phyloP scores from a whole-genome alignment of 108 stramenopile genomes.

The Pseudonitzschia multiseries region DNA sequence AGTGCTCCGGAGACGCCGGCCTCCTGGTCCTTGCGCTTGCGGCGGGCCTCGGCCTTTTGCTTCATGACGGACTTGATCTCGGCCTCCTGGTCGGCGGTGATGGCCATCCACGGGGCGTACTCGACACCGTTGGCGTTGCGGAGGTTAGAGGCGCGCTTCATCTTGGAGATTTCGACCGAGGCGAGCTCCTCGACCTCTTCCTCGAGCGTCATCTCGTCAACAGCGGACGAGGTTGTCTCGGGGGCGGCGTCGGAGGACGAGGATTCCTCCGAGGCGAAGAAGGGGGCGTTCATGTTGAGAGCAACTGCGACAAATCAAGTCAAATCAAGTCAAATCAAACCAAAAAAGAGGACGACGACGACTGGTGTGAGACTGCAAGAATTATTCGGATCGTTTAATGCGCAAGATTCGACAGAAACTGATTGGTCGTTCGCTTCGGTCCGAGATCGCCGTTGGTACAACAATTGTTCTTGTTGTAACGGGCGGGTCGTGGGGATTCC shows the following conservation, averaged over 20 bases:
- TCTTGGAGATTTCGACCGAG: conserved; percentile 63
- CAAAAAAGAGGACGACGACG: background rate
- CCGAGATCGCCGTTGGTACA: no score
- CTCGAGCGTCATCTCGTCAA: conserved; percentile 42
- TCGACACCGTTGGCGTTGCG: conserved; percentile 74
- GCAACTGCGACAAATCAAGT: no score
- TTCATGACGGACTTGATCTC: conserved; percentile 66
- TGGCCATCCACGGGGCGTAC: conserved; percentile 91
- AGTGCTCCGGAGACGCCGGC: conserved; percentile 61
- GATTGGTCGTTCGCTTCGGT: no score
- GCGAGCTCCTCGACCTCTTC: conserved; percentile 75
- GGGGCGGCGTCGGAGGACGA: conserved; percentile 3
- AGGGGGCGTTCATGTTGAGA: conserved; percentile 18
- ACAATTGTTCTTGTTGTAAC: no score
- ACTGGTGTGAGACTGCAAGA: no score
- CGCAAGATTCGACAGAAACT: background rate
- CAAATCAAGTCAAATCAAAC: background rate
- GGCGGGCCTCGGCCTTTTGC: conserved; percentile 72
- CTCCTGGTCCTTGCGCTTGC: conserved; percentile 66
- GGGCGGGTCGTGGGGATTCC: no score
- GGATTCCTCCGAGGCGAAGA: conserved; percentile 11
- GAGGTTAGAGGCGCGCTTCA: conserved; percentile 67
- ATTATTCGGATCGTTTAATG: no score
- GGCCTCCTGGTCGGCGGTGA: conserved; percentile 67
- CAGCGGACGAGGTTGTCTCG: background rate